These are phyloP conservation scores for Trametes cinnabarina DNA, from an alignment of 768 basidiomycete species.

Conservation along the genomic window DNA sequence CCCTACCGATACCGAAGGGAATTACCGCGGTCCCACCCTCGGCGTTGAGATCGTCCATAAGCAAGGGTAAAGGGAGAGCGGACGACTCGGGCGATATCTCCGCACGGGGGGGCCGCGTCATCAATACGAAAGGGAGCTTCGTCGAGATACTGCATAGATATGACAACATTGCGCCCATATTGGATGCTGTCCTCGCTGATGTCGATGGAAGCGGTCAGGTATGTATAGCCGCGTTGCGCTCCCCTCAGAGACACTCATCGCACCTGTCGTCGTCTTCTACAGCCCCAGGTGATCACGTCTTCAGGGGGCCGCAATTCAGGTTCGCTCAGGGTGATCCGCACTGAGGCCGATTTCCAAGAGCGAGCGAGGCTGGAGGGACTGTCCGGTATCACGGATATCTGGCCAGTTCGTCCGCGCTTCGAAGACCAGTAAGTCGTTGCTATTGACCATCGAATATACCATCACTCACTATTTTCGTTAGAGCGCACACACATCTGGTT, in stretches of 20 bases:
- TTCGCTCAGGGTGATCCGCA: slow-evolving; percentile 71
- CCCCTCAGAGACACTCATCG: background rate
- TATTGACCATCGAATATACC: background rate
- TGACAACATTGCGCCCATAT: slow-evolving; percentile 79
- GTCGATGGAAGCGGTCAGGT: slow-evolving; percentile 71
- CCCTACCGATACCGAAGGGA: slow-evolving; percentile 51
- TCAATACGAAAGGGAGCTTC: slow-evolving; percentile 53
- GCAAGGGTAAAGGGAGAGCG: slow-evolving; percentile 38
- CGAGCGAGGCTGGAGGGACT: slow-evolving; percentile 58
- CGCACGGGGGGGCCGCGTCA: slow-evolving; percentile 42
- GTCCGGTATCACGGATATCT: slow-evolving; percentile 54
- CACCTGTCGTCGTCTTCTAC: background rate
- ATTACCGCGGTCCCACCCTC: slow-evolving; percentile 42
- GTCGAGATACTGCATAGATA: slow-evolving; percentile 61
- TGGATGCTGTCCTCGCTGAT: slow-evolving; percentile 78
- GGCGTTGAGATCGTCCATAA: slow-evolving; percentile 26
- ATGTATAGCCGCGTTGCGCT: slow-evolving; percentile 19
- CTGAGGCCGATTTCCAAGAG: slow-evolving; percentile 78
- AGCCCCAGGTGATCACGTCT: slow-evolving; percentile 84
- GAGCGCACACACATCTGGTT: slow-evolving; percentile 55
- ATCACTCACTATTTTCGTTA: slow-evolving; percentile 21
- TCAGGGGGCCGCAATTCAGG: slow-evolving; percentile 81
- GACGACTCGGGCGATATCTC: slow-evolving; percentile 36
- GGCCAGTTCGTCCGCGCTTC: slow-evolving; percentile 52
- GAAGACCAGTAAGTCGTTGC: slow-evolving; percentile 45